These are phyloP conservation scores for Paramecium octaurelia DNA, from an alignment of 73 alveolate genomes.

Conservation along the genomic window DNA sequence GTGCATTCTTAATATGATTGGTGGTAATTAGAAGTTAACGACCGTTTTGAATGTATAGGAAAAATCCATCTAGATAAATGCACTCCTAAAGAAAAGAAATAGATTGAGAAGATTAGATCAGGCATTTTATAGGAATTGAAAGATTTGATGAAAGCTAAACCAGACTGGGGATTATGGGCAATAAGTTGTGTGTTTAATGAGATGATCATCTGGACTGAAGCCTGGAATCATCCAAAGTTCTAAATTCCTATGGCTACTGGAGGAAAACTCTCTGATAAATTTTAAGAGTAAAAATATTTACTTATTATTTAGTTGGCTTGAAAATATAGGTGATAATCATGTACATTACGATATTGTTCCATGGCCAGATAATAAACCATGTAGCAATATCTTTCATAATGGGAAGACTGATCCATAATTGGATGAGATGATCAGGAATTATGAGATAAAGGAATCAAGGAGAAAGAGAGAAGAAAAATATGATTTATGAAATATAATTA, in stretches of 20 bases:
- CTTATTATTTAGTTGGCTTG: background rate
- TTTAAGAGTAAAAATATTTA: background rate
- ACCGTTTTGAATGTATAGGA: background rate
- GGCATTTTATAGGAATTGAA: background rate
- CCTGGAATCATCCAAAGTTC: background rate
- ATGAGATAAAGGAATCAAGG: background rate
- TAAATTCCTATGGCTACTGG: background rate
- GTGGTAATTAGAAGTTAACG: background rate
- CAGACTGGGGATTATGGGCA: slow-evolving; percentile 11
- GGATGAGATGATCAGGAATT: background rate
- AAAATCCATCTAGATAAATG: slow-evolving; percentile 33
- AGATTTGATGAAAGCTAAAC: background rate
- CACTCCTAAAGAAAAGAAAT: slow-evolving; percentile 22
- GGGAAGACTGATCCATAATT: background rate
- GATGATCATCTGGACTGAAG: slow-evolving; percentile 10
- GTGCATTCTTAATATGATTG: slow-evolving; percentile 32
- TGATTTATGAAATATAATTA: slow-evolving; percentile 14
- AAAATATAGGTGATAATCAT: background rate
- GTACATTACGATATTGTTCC: background rate
- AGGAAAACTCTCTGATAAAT: background rate
- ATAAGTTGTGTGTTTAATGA: slow-evolving; percentile 28
- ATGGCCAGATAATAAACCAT: slow-evolving; percentile 28
- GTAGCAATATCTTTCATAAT: background rate
- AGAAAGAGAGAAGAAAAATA: background rate
- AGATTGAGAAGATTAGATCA: background rate